These are phyloP conservation scores for Termitomyces sp. DNA, from an alignment of 768 basidiomycete species.

Conservation along the genomic window DNA sequence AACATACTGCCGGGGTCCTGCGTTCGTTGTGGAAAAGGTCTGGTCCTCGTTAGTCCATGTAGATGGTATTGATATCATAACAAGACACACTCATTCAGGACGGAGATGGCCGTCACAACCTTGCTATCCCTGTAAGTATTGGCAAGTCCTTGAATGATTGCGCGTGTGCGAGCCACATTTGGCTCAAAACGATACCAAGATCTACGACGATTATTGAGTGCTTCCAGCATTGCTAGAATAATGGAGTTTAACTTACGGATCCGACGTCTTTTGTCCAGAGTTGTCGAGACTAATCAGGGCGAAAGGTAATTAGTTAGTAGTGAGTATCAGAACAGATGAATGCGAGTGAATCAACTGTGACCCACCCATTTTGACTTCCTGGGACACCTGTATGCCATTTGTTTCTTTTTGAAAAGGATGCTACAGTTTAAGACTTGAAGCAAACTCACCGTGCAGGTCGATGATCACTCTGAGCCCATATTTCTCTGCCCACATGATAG, in stretches of 20 bases:
- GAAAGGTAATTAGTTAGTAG: not conserved
- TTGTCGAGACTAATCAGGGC: slow-evolving; percentile 61
- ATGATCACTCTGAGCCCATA: slow-evolving; percentile 76
- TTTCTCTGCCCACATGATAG: slow-evolving; percentile 63
- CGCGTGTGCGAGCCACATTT: slow-evolving; percentile 63
- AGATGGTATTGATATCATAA: slow-evolving; percentile 31
- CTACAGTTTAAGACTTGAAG: not conserved
- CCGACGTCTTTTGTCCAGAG: slow-evolving; percentile 58
- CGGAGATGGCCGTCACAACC: slow-evolving; percentile 66
- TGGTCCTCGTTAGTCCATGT: slow-evolving; percentile 57
- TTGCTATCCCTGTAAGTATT: slow-evolving; percentile 47
- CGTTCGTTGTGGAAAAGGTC: not conserved
- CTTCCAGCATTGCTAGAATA: not conserved
- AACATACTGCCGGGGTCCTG: slow-evolving; percentile 31
- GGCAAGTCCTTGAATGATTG: slow-evolving; percentile 58
- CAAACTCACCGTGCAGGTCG: slow-evolving; percentile 55
- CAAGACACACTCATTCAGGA: slow-evolving; percentile 65
- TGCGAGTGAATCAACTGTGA: slow-evolving; percentile 22
- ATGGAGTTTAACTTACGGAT: slow-evolving; percentile 36
- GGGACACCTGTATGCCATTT: slow-evolving; percentile 45
- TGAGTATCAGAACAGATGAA: not conserved
- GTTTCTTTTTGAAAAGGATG: too few relatives aligned
- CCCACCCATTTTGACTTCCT: slow-evolving; percentile 78
- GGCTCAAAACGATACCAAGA: slow-evolving; percentile 62
- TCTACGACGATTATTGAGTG: slow-evolving; percentile 18